Percentiles rank a stretch among this genome's conserved stretches.
These are phyloP conservation scores for Candida manassasensis DNA, from an alignment of 805 yeast species.

Conservation along the genomic window DNA sequence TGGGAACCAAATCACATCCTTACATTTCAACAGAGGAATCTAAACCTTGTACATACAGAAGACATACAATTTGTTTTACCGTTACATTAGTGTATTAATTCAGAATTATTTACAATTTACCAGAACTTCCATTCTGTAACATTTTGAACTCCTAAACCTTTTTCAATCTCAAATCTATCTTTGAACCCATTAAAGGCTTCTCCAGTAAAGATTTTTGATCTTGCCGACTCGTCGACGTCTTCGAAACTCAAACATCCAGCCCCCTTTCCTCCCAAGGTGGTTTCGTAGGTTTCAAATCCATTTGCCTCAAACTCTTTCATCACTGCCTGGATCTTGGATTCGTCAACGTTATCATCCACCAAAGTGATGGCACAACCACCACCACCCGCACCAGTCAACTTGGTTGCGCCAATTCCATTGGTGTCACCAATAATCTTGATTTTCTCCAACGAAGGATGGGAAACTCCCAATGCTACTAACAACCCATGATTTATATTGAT, in stretches of 20 bases:
- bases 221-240: constrained; percentile 8
- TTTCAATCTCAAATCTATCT: constrained; percentile 46
- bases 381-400: constrained; percentile 98
- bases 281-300: constrained; percentile 72
- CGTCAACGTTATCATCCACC: constrained; percentile 43
- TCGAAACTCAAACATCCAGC: constrained; percentile 48
- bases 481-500: constrained; percentile 84
- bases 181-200: constrained; percentile 35
- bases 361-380: constrained; percentile 97
- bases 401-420: constrained; percentile 73
- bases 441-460: constrained; percentile 85
- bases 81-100: not conserved
- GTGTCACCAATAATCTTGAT: constrained; percentile 65
- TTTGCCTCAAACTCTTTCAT: constrained; percentile 30
- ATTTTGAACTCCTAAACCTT: constrained; percentile 39
- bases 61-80: too few relatives aligned
- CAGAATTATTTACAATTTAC: constrained; percentile 26
- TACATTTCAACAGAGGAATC: constrained; percentile 92
- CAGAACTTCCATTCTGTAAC: constrained; percentile 56
- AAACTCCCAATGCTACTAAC: constrained; percentile 79
- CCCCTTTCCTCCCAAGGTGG: constrained; percentile 87
- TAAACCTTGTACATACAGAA: constrained; percentile 29
- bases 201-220: constrained; percentile 17
- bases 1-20: constrained; percentile 54
- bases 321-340: constrained; percentile 32